Percentiles rank a stretch among this genome's conserved stretches.
Conservation (phyloP, 805 yeast genomes). For the Metschnikowia proteae region DNA sequence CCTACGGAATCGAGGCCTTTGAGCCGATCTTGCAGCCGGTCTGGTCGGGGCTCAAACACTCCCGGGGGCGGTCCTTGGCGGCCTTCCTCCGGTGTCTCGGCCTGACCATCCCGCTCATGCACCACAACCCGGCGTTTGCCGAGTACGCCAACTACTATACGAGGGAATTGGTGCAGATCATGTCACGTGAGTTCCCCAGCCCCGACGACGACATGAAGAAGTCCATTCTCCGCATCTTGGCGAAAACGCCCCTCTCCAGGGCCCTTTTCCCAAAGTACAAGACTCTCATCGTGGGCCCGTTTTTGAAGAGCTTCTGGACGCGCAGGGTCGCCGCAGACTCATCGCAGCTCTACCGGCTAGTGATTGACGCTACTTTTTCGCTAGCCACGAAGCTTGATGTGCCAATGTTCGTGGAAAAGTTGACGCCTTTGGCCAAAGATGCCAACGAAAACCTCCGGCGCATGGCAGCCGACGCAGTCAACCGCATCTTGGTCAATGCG, state of each 20-base stretch:
- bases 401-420: slow-evolving; percentile 51
- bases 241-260: slow-evolving; percentile 59
- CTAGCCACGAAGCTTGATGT: slow-evolving; percentile 69
- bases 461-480: slow-evolving; percentile 73
- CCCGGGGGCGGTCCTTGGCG: slow-evolving; percentile 74
- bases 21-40: slow-evolving; percentile 68
- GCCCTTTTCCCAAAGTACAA: slow-evolving; percentile 48
- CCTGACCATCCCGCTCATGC: slow-evolving; percentile 80
- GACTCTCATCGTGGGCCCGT: slow-evolving; percentile 51
- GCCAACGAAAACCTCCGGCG: slow-evolving; percentile 75
- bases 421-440: slow-evolving; percentile 65
- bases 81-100: slow-evolving; percentile 78
- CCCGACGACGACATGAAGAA: slow-evolving; percentile 87
- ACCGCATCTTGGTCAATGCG: slow-evolving; percentile 45
- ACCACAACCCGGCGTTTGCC: slow-evolving; percentile 43
- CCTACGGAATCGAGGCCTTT: slow-evolving; percentile 88
- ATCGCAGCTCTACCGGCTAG: slow-evolving; percentile 49
- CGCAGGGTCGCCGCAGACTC: slow-evolving; percentile 72
- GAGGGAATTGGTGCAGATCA: slow-evolving; percentile 61
- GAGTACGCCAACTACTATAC: slow-evolving; percentile 80
- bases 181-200: slow-evolving; percentile 68
- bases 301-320: slow-evolving; percentile 75
- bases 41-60: slow-evolving; percentile 75
- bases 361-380: slow-evolving; percentile 67
- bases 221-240: slow-evolving; percentile 65